Conservation (phyloP, 805 yeast genomes). For the Suhomyces prunicola region DNA sequence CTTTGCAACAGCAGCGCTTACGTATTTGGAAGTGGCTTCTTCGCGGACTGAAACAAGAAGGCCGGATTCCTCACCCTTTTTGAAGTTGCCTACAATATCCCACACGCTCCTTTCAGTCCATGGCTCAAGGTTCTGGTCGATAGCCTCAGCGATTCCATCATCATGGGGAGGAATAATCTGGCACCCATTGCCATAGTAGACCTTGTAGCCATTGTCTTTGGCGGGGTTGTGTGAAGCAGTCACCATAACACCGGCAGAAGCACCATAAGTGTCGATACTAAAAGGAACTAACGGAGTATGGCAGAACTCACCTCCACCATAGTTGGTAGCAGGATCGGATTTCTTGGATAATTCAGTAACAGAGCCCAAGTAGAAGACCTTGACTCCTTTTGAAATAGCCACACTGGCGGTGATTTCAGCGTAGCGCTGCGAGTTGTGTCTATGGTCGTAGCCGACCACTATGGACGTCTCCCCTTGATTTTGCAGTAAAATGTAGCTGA, state of each 20-base stretch:
- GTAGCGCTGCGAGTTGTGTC: constrained; percentile 74
- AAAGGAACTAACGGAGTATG: constrained; percentile 96
- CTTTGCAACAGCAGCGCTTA: constrained; percentile 19
- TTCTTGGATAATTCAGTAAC: constrained; percentile 28
- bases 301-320: constrained; percentile 25
- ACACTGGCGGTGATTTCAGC: constrained; percentile 78
- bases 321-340: not conserved
- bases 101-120: constrained; percentile 46
- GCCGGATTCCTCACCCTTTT: constrained; percentile 15
- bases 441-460: constrained; percentile 90
- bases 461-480: constrained; percentile 29
- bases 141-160: constrained; percentile 59
- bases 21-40: constrained; percentile 42
- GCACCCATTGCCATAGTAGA: constrained; percentile 90
- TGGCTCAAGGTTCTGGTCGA: constrained; percentile 60
- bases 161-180: constrained; percentile 96
- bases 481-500: constrained; percentile 42
- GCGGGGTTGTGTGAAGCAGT: constrained; percentile 89
- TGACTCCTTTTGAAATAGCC: constrained; percentile 65
- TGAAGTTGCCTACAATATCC: constrained; percentile 41
- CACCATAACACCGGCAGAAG: constrained; percentile 86
- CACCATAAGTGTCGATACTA: constrained; percentile 58
- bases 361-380: constrained; percentile 59
- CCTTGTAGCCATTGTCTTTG: constrained; percentile 89
- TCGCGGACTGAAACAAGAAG: constrained; percentile 41